phyloP scores from a whole-genome alignment of 2,329 filamentous ascomycete species.

The Aspergillus carbonarius region DNA sequence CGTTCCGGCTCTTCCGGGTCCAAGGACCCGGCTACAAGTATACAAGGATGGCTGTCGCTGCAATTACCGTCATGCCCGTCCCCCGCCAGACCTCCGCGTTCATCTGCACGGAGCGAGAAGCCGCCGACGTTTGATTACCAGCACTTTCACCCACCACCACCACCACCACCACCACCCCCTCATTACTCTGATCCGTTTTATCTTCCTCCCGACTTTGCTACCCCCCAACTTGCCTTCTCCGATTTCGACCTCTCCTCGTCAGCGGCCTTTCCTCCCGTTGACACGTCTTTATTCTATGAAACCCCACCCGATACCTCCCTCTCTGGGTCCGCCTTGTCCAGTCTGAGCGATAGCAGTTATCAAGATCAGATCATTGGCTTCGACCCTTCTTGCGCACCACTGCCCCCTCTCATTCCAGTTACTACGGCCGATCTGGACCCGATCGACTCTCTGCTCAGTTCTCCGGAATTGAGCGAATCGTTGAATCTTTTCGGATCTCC shows the following conservation, averaged over 20 bases:
- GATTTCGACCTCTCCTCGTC: slow-evolving; percentile 4
- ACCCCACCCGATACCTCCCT: background rate
- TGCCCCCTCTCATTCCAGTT: background rate
- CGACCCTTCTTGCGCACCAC: slow-evolving; percentile 2
- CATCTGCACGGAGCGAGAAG: slow-evolving; percentile 6
- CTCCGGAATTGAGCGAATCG: background rate
- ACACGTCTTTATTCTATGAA: slow-evolving; percentile 11
- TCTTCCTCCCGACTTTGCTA: slow-evolving; percentile 5
- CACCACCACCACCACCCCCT: too few relatives aligned
- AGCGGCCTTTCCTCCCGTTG: slow-evolving; percentile 15
- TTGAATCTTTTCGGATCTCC: background rate
- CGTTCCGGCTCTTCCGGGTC: slow-evolving; percentile 14
- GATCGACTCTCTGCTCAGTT: background rate
- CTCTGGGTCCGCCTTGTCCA: slow-evolving; percentile 5
- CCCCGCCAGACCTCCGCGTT: slow-evolving; percentile 5
- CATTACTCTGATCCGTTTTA: slow-evolving; percentile 3
- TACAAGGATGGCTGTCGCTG: slow-evolving; percentile 17
- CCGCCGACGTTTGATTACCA: background rate
- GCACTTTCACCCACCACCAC: background rate
- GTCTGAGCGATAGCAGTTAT: background rate
- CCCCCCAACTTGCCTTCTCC: background rate
- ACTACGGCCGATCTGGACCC: background rate
- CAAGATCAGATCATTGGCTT: slow-evolving; percentile 2
- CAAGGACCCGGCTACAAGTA: slow-evolving; percentile 16
- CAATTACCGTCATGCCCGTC: slow-evolving; percentile 6